A percentile compares a stretch with the other conserved stretches of the same genome.
These are phyloP conservation scores for Xylaria sp. DNA, from an alignment of 2,329 filamentous ascomycete genomes.

Conservation along the genomic window DNA sequence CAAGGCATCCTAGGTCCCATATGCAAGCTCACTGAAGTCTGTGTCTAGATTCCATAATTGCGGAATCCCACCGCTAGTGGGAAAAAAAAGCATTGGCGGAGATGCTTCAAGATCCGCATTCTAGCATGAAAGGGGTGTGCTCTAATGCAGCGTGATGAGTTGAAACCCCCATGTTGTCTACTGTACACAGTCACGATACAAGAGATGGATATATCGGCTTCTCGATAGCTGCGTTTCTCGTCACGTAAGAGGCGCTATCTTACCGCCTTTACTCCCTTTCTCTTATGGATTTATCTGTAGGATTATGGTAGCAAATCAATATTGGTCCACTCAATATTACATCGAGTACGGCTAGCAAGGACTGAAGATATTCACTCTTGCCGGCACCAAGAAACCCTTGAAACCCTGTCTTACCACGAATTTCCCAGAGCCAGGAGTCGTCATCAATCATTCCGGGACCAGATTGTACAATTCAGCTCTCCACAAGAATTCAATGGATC, in stretches of 20 bases:
- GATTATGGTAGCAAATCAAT: conserved; percentile 15
- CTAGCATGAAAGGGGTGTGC: background rate
- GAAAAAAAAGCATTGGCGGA: conserved; percentile 8
- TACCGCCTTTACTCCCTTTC: background rate
- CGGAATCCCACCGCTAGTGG: conserved; percentile 29
- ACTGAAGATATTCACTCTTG: conserved; percentile 6
- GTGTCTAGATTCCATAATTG: conserved; percentile 1
- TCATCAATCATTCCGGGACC: background rate
- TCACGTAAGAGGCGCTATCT: conserved; percentile 11
- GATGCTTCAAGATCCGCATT: conserved; percentile 19
- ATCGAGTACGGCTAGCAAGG: background rate
- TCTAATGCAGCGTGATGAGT: conserved; percentile 12
- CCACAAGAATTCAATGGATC: conserved; percentile 2
- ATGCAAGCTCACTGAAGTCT: conserved; percentile 9
- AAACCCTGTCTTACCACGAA: conserved; percentile 7
- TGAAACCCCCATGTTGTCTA: conserved; percentile 6
- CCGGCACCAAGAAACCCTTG: background rate
- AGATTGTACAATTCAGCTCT: conserved; percentile 6
- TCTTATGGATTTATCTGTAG: conserved; percentile 7
- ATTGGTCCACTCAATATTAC: background rate
- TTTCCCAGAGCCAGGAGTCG: background rate
- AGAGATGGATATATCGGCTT: conserved; percentile 5
- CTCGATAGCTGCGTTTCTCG: conserved; percentile 1
- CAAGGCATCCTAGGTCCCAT: conserved; percentile 9
- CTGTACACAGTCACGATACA: background rate